These are phyloP conservation scores for Phytophthora pseudosyringae DNA, from an alignment of 352 stramenopile genomes.

Conservation along the genomic window DNA sequence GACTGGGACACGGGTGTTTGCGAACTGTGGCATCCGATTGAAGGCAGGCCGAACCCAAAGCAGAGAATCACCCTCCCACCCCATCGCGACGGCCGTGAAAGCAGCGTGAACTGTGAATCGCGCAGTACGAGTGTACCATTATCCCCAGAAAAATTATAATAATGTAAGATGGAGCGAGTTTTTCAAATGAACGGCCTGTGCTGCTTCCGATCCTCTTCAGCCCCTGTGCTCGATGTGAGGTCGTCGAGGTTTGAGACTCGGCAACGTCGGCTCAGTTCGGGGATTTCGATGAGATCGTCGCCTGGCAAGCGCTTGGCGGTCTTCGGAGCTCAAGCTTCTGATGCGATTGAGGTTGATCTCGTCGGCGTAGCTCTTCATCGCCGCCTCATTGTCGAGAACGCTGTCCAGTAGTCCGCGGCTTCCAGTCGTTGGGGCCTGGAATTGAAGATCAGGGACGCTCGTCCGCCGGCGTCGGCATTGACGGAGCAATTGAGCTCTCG, in stretches of 20 bases:
- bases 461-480: conserved; percentile 13
- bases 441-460: conserved; percentile 11
- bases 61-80: conserved; percentile 11
- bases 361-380: conserved; percentile 40
- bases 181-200: conserved; percentile 28
- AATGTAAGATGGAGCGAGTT: conserved; percentile 54
- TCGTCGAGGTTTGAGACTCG: conserved; percentile 19
- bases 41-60: conserved; percentile 22
- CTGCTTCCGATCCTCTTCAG: conserved; percentile 2
- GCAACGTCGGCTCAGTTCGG: conserved; percentile 13
- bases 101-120: conserved; percentile 36
- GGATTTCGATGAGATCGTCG: conserved; percentile 2
- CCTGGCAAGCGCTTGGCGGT: conserved; percentile 29
- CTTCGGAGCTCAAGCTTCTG: conserved; percentile 31
- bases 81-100: conserved; percentile 27
- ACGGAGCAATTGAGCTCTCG: conserved; percentile 7
- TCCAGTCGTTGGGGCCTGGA: neutral
- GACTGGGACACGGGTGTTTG: conserved; percentile 8
- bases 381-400: conserved; percentile 35
- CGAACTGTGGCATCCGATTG: conserved; percentile 23
- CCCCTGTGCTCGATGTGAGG: conserved; percentile 22
- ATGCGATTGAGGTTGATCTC: conserved; percentile 39
- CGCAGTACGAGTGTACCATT: conserved; percentile 46
- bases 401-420: conserved; percentile 18
- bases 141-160: conserved; percentile 47